Evolutionary conservation across 352 stramenopile species (phyloP).

Genomic region (Pythium graminicola): DNA sequence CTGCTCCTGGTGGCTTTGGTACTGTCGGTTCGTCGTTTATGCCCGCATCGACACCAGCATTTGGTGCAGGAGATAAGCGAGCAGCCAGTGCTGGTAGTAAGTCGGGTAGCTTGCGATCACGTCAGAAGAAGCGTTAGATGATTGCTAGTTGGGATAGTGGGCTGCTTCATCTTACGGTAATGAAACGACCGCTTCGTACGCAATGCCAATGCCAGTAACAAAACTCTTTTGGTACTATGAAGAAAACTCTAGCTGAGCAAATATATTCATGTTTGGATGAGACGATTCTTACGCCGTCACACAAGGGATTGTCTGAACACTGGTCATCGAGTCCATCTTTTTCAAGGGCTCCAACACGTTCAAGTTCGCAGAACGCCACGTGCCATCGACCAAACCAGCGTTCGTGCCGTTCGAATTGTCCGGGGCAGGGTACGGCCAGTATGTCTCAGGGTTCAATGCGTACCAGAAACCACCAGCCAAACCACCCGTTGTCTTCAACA

Average conservation of each 20-base stretch:
- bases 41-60: constrained; percentile 19
- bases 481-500: constrained; percentile 42
- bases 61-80: constrained; percentile 30
- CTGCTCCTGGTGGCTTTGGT: constrained; percentile 38
- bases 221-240: neutral
- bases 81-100: constrained; percentile 6
- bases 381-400: constrained; percentile 60
- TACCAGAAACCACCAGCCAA: constrained; percentile 78
- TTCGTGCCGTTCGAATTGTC: constrained; percentile 44
- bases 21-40: constrained; percentile 40
- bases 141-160: neutral
- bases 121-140: constrained; percentile 43
- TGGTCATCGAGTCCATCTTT: constrained; percentile 63
- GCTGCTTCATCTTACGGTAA: constrained; percentile 5
- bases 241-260: neutral
- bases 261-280: constrained; percentile 15
- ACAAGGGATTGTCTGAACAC: constrained; percentile 64
- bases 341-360: constrained; percentile 51
- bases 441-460: constrained; percentile 71
- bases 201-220: too few relatives aligned
- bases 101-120: constrained; percentile 23
- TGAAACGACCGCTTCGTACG: neutral
- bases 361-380: constrained; percentile 67
- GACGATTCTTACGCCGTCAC: constrained; percentile 18
- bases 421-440: constrained; percentile 71